Evolutionary conservation across 139 green algal species (phyloP).

Genomic region (Deuterostichococcus epilithicus): DNA sequence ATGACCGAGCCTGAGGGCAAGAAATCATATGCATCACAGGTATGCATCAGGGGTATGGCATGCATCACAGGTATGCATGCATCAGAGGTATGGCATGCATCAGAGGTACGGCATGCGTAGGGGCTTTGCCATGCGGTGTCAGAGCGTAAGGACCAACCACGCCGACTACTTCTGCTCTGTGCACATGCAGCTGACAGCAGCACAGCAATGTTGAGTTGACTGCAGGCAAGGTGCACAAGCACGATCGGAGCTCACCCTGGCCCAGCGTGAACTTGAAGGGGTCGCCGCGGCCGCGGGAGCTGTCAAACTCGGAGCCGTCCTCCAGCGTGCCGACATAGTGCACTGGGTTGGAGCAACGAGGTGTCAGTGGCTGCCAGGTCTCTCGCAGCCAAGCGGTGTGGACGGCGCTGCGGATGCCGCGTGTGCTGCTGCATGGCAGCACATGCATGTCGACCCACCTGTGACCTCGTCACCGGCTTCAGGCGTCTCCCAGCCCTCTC

Average conservation of each 20-base stretch:
- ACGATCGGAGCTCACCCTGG: constrained; percentile 38
- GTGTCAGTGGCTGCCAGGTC: not conserved
- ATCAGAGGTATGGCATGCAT: not conserved
- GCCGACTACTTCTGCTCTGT: not conserved
- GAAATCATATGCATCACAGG: not conserved
- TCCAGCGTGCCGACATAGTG: constrained; percentile 95
- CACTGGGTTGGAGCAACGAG: constrained; percentile 60
- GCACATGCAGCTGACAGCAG: not conserved
- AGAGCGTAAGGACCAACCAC: not conserved
- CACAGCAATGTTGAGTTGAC: no score
- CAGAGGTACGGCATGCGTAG: not conserved
- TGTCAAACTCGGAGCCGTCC: constrained; percentile 94
- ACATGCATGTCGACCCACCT: constrained; percentile 32
- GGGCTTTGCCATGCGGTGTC: not conserved
- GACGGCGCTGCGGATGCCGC: not conserved
- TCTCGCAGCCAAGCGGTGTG: not conserved
- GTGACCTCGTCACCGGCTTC: constrained; percentile 75
- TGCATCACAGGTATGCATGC: not conserved
- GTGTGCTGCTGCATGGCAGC: not conserved
- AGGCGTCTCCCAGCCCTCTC: constrained; percentile 77
- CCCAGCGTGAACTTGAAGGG: constrained; percentile 88
- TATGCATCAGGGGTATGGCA: not conserved
- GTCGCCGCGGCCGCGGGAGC: constrained; percentile 68
- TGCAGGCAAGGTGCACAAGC: not conserved
- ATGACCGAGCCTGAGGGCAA: constrained; percentile 75